phyloP scores from a whole-genome alignment of 2,329 filamentous ascomycete species.

The Immersiporthe knoxdaviesiana region DNA sequence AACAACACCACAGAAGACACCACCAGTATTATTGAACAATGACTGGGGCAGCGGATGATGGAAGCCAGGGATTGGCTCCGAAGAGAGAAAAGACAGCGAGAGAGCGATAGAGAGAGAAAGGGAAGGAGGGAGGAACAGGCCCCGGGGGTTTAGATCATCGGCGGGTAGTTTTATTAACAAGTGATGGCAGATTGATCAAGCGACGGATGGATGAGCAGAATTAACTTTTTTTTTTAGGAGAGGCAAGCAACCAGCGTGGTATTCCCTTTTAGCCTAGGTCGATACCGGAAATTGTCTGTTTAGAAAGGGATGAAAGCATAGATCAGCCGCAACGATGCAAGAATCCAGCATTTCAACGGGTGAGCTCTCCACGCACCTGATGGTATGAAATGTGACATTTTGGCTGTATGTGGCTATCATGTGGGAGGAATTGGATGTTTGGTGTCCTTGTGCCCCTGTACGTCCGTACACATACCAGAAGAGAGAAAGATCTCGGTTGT shows the following conservation, averaged over 20 bases:
- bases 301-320: conserved; percentile 6
- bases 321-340: conserved; percentile 3
- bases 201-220: not conserved
- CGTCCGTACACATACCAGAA: not conserved
- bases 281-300: conserved; percentile 7
- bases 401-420: not conserved
- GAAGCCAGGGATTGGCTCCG: not conserved
- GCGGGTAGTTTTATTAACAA: not conserved
- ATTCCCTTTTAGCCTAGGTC: not conserved
- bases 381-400: conserved; percentile 3
- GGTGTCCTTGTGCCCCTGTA: not conserved
- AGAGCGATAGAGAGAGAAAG: no score
- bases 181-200: not conserved
- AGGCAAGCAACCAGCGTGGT: not conserved
- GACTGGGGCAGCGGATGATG: not conserved
- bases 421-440: not conserved
- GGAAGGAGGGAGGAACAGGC: no score
- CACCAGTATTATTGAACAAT: not conserved
- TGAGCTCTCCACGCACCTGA: not conserved
- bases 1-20: not conserved
- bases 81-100: not conserved
- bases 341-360: not conserved
- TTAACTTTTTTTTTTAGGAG: not conserved
- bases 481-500: no score
- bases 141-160: not conserved